These are phyloP conservation scores for Nannochloropsis salina DNA, from an alignment of 108 stramenopile genomes.

Conservation along the genomic window DNA sequence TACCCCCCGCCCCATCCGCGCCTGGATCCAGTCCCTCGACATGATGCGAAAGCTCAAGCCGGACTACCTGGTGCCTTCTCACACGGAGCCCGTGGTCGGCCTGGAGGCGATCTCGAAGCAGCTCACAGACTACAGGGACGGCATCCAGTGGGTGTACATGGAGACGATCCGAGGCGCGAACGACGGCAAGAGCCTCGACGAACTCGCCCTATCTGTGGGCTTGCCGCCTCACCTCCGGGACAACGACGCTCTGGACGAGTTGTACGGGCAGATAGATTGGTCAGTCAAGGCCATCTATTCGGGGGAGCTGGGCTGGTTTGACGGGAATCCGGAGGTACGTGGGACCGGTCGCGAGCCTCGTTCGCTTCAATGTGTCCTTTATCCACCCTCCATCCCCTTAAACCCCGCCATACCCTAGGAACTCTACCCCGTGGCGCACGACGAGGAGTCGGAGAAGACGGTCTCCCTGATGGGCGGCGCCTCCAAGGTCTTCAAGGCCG, in stretches of 20 bases:
- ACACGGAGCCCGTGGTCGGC: not conserved
- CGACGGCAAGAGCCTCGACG: not conserved
- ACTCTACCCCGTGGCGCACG: not conserved
- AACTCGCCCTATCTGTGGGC: not conserved
- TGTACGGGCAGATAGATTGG: conserved; percentile 14
- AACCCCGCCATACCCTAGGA: not conserved
- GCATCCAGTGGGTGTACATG: conserved; percentile 8
- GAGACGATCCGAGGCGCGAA: not conserved
- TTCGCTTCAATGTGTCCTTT: not conserved
- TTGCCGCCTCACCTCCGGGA: not conserved
- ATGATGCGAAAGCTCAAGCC: conserved; percentile 5
- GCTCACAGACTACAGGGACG: not conserved
- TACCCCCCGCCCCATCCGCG: not conserved
- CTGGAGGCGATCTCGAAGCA: not conserved
- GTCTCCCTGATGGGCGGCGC: not conserved
- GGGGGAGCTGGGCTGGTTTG: conserved; percentile 19
- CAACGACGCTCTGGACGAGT: not conserved
- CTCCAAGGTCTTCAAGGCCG: not conserved
- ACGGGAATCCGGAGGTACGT: not conserved
- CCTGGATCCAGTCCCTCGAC: not conserved
- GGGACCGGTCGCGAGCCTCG: not conserved
- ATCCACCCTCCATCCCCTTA: not conserved
- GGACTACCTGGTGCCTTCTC: not conserved
- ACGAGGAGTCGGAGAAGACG: not conserved
- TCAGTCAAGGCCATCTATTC: conserved; percentile 5